A percentile compares a stretch with the other conserved stretches of the same genome.
phyloP scores from a whole-genome alignment of 2,329 filamentous ascomycete species.

The Aspergillus caelatus region DNA sequence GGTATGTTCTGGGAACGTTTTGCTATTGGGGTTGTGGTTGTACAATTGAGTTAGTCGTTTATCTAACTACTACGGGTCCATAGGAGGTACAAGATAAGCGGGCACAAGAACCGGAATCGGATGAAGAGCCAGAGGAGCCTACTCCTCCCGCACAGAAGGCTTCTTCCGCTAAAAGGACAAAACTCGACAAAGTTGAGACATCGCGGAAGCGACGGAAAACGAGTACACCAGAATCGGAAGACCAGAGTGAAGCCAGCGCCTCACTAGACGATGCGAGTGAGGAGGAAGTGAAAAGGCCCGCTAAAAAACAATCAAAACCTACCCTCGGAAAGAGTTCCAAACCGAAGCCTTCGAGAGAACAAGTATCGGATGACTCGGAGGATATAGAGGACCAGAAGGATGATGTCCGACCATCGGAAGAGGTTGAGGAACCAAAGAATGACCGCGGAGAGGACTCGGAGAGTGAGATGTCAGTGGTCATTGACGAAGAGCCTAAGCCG shows the following conservation, averaged over 20 bases:
- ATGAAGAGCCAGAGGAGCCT: conserved; percentile 15
- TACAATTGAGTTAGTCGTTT: neutral
- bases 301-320: conserved; percentile 16
- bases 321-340: conserved; percentile 10
- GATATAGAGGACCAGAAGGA: conserved; percentile 16
- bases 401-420: conserved; percentile 20
- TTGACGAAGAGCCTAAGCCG: conserved; percentile 70
- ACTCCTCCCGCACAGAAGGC: conserved; percentile 24
- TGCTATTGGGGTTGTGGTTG: neutral
- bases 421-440: conserved; percentile 22
- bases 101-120: conserved; percentile 14
- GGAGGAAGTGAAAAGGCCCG: conserved; percentile 19
- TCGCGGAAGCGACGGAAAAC: conserved; percentile 41
- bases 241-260: conserved; percentile 19
- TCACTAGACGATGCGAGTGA: conserved; percentile 24
- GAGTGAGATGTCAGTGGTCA: conserved; percentile 72
- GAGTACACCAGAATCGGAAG: conserved; percentile 29
- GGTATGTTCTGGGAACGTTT: conserved; percentile 36
- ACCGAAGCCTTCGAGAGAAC: conserved; percentile 16
- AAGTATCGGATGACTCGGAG: conserved; percentile 16
- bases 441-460: conserved; percentile 55
- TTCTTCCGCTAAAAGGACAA: conserved; percentile 32
- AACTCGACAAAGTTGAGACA: conserved; percentile 22
- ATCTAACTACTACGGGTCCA: neutral
- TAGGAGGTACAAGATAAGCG: conserved; percentile 39